Conservation (phyloP, 129 eudicot genomes). For the Smallanthus sonchifolius region DNA sequence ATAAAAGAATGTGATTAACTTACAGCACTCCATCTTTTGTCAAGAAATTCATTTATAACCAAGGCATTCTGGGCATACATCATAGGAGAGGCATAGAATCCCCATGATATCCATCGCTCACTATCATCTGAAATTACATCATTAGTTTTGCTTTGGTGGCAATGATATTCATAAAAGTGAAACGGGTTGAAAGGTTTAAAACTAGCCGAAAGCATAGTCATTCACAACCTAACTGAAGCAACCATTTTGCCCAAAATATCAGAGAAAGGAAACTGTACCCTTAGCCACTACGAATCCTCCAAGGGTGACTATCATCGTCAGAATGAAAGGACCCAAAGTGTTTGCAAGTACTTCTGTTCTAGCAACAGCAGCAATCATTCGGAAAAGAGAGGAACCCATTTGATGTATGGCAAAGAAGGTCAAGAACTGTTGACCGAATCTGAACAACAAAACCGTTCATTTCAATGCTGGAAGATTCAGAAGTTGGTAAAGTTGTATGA, state of each 20-base stretch:
- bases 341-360: slow-evolving; percentile 11
- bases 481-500: not conserved
- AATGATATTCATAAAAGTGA: too few relatives aligned
- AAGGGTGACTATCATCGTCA: not conserved
- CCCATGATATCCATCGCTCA: slow-evolving; percentile 9
- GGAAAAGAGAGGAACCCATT: not conserved
- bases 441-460: not conserved
- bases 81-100: slow-evolving; percentile 14
- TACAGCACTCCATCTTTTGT: slow-evolving; percentile 15
- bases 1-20: not conserved
- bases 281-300: slow-evolving; percentile 8
- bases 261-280: not conserved
- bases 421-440: not conserved
- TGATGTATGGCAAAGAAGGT: slow-evolving; percentile 6
- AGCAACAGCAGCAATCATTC: slow-evolving; percentile 1
- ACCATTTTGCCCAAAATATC: not conserved
- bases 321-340: not conserved
- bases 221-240: too few relatives aligned
- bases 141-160: not conserved
- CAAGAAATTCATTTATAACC: slow-evolving; percentile 13
- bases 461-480: not conserved
- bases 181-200: too few relatives aligned
- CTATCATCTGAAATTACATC: slow-evolving; percentile 3
- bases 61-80: slow-evolving; percentile 17
- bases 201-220: too few relatives aligned